These are phyloP conservation scores for Apostasia shenzhenica DNA, from an alignment of 106 monocot species.

Conservation along the genomic window DNA sequence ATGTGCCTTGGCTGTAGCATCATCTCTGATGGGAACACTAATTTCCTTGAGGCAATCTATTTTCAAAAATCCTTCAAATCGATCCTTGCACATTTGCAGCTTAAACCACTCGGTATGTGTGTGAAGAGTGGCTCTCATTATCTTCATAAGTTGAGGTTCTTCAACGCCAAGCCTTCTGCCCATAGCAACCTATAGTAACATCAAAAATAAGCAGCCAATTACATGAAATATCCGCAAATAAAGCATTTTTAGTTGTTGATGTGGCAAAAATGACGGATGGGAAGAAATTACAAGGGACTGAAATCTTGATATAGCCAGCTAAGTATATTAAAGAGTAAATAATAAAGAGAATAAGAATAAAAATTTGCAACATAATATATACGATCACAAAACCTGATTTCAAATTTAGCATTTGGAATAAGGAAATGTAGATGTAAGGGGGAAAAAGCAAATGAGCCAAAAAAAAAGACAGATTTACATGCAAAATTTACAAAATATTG, in stretches of 20 bases:
- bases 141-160: constrained; percentile 93
- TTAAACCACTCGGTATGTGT: constrained; percentile 93
- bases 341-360: background rate
- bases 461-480: too few relatives aligned
- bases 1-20: constrained; percentile 17
- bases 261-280: background rate
- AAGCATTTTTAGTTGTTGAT: background rate
- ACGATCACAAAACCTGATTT: too few relatives aligned
- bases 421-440: too few relatives aligned
- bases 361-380: too few relatives aligned
- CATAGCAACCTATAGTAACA: constrained; percentile 61
- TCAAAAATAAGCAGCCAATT: background rate
- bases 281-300: background rate
- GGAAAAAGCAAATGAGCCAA: too few relatives aligned
- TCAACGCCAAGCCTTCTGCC: constrained; percentile 74
- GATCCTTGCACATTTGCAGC: constrained; percentile 97
- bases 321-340: background rate
- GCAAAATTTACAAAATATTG: too few relatives aligned
- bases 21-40: constrained; percentile 16
- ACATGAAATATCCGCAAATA: background rate
- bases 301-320: background rate
- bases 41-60: constrained; percentile 72
- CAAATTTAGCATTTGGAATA: too few relatives aligned
- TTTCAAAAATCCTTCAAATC: constrained; percentile 75
- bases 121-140: constrained; percentile 76